Percentiles rank a stretch among this genome's conserved stretches.
These are phyloP conservation scores for Monosporascus ibericus DNA, from an alignment of 2,329 filamentous ascomycete species.

Conservation along the genomic window DNA sequence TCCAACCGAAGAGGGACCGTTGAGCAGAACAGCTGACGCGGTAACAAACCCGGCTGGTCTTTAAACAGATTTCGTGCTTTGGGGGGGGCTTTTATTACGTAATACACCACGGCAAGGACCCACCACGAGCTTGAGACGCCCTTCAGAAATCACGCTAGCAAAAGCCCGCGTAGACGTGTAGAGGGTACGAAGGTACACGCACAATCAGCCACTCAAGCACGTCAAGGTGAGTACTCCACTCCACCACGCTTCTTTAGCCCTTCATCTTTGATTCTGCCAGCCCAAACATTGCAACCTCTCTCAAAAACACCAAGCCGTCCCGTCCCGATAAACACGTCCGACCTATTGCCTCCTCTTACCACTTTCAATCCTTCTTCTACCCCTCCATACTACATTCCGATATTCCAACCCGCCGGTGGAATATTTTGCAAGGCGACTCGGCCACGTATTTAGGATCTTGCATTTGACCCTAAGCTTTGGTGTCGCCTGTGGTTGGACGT, in stretches of 20 bases:
- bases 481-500: not conserved
- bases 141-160: not conserved
- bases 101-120: not conserved
- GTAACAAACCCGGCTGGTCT: not conserved
- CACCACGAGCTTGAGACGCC: not conserved
- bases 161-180: not conserved
- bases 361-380: not conserved
- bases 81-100: not conserved
- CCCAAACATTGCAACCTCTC: constrained; percentile 7
- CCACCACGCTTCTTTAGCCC: not conserved
- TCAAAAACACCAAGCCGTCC: constrained; percentile 4
- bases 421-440: not conserved
- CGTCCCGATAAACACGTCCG: constrained; percentile 1
- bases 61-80: not conserved
- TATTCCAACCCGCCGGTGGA: not conserved
- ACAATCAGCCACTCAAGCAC: not conserved
- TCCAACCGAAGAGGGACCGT: too few relatives aligned
- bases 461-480: not conserved
- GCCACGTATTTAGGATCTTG: not conserved
- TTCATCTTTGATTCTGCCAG: not conserved
- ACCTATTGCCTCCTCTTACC: not conserved
- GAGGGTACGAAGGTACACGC: not conserved
- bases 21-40: too few relatives aligned
- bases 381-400: not conserved
- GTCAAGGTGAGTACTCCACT: not conserved